phyloP scores from a whole-genome alignment of 1,284 basidiomycete species.

The Boletus subluridellus region DNA sequence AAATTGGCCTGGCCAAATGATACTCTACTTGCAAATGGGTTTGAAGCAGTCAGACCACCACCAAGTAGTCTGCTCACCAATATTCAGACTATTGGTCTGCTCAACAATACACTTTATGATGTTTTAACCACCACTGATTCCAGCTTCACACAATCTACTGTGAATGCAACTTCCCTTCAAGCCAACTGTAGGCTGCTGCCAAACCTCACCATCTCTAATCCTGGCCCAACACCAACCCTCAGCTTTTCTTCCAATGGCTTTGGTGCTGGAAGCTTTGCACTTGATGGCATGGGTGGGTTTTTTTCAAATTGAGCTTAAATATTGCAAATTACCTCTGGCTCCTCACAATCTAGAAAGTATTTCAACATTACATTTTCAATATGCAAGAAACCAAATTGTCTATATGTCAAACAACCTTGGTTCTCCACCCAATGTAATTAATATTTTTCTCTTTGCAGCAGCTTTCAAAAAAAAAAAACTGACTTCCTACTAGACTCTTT shows the following conservation, averaged over 20 bases:
- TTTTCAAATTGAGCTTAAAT: background rate
- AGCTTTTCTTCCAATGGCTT: background rate
- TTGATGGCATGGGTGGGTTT: background rate
- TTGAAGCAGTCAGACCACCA: background rate
- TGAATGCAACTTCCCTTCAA: conserved; percentile 12
- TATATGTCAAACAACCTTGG: background rate
- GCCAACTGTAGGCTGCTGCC: conserved; percentile 3
- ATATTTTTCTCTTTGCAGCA: background rate
- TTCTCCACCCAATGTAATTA: background rate
- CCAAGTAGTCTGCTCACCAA: background rate
- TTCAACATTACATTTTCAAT: too few relatives aligned
- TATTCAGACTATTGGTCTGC: conserved; percentile 1
- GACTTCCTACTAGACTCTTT: too few relatives aligned
- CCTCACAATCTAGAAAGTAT: background rate
- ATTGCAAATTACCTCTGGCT: background rate
- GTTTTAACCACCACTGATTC: background rate
- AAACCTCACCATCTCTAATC: background rate
- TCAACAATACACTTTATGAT: conserved; percentile 6
- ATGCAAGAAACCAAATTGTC: background rate
- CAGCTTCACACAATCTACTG: background rate
- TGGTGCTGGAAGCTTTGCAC: background rate
- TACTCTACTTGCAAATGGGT: background rate
- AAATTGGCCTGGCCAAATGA: background rate
- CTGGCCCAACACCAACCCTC: background rate
- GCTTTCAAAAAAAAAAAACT: background rate